Conservation (phyloP, 169 alveolate species). For the Plasmodium vinckei region DNA sequence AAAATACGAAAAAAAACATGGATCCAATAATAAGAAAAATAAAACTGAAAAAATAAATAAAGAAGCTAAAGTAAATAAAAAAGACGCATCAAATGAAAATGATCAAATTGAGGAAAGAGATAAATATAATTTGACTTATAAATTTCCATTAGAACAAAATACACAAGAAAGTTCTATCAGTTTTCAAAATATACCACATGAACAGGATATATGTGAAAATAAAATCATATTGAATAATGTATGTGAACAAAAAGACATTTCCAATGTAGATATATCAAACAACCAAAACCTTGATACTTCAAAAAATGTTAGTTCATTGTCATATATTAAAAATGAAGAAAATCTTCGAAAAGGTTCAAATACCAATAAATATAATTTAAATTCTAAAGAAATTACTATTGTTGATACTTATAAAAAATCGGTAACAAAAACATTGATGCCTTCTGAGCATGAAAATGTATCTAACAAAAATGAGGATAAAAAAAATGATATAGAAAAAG, state of each 20-base stretch:
- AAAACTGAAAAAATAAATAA: background rate
- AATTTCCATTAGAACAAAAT: background rate
- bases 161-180: no score
- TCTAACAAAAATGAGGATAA: background rate
- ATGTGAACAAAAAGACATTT: background rate
- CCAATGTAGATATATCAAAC: background rate
- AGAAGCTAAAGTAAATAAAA: background rate
- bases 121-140: background rate
- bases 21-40: conserved; percentile 6
- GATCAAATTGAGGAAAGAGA: background rate
- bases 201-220: no score
- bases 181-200: no score
- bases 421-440: no score
- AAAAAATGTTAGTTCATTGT: background rate
- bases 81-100: background rate
- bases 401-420: background rate
- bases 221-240: no score
- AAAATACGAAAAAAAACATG: conserved; percentile 27
- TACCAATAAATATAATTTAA: background rate
- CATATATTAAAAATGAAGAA: background rate
- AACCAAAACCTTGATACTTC: no score
- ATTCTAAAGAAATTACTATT: background rate
- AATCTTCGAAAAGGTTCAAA: background rate
- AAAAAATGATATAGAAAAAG: background rate
- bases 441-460: no score